Evolutionary conservation across 441 rosid species (phyloP), one percentile per base, ranked within the genome.

Genomic region (Erodium texanum): DNA sequence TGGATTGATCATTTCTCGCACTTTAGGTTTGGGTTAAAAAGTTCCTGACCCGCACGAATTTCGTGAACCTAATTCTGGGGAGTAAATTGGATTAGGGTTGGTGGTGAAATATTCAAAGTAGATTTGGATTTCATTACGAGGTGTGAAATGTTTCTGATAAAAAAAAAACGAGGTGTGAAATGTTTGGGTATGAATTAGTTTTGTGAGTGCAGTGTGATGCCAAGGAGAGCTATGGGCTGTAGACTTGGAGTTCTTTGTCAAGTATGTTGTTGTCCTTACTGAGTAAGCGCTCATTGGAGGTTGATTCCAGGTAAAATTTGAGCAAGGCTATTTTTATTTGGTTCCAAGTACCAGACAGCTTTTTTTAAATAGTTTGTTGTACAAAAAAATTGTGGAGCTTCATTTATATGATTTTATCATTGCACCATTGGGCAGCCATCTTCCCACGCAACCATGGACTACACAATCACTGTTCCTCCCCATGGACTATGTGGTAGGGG

Each of bases 181-280:
- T 34, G 38, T 34, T 34, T 34, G 24, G 29, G 63, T 64, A 70
- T 27, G 61, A 41, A 66, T 22, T 23, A 22, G 63, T 45, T 12
- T 45, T 14, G 52, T 45, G 52, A 45, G 32, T 76, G 58, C 74
- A 43, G 34, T 74, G 72, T 75, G 29, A 76, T 71, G 75, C 36
- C 66, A 72, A 59, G 69, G 80, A 78, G 83, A 81, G 82, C 74
- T 74, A 90, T 90, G 94, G 90, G 90, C 71, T 38, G 82, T 79
- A 81, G 80, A 78, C 82, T 64, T 78, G 82, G 68, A 63, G 56
- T 74, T 80, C 20, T 78, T 73, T 80, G 83, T 77, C 77, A 86
- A 90, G 77, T 81, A 94, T 91, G 97, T 82, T 91, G 92, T 82
- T 88, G 88, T 93, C 97, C 81, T 86, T 94, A 89, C 81, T 91